These are phyloP conservation scores for Coemansia sp. DNA, from an alignment of 192 early-diverging fungal genomes.

Conservation along the genomic window DNA sequence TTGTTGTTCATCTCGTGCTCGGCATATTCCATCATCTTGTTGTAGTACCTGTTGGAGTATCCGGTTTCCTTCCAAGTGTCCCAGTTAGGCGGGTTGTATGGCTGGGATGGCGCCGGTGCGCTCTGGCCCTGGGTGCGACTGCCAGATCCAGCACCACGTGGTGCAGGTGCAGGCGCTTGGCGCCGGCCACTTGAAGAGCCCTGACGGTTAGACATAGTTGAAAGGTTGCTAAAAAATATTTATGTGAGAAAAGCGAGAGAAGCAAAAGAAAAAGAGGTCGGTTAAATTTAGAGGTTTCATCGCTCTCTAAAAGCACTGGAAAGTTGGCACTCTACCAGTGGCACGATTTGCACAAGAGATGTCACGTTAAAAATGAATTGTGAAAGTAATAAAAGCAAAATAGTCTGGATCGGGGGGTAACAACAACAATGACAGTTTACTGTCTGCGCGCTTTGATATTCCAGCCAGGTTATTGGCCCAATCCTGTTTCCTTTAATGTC, in stretches of 20 bases:
- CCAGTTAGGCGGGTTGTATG: background rate
- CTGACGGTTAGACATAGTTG: background rate
- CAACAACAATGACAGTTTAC: too few species aligned
- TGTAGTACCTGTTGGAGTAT: background rate
- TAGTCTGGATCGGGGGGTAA: too few species aligned
- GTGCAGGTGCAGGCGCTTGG: background rate
- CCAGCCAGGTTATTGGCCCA: too few species aligned
- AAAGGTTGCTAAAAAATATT: background rate
- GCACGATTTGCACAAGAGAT: too few species aligned
- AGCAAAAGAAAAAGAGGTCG: background rate
- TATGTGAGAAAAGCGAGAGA: background rate
- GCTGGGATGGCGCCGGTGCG: background rate
- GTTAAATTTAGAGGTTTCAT: background rate
- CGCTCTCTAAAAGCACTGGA: background rate
- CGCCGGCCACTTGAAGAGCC: background rate
- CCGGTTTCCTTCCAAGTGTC: background rate
- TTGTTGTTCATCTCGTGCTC: slow-evolving; percentile 3
- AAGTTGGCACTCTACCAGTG: too few species aligned
- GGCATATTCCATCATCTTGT: slow-evolving; percentile 1
- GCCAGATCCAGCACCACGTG: background rate
- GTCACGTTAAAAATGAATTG: too few species aligned
- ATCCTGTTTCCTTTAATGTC: too few species aligned
- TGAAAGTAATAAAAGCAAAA: too few species aligned
- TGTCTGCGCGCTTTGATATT: too few species aligned
- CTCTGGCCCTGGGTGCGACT: background rate